Conservation (phyloP, 331 rosid species). For the Telfairia occidentalis region DNA sequence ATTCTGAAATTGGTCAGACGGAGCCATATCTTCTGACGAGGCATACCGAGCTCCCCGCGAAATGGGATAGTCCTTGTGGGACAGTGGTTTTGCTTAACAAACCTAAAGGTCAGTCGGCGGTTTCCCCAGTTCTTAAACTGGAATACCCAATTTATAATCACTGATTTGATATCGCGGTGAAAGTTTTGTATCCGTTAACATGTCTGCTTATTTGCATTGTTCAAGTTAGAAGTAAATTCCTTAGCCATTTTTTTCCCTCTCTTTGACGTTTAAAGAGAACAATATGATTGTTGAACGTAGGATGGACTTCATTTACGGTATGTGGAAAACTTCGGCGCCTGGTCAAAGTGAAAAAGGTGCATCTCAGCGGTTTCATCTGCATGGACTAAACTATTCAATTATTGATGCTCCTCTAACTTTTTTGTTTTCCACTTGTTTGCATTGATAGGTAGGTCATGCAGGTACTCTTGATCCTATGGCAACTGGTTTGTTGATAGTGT, state of each 20-base stretch:
- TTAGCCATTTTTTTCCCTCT: background rate
- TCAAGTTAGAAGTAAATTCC: background rate
- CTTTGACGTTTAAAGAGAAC: conserved; percentile 9
- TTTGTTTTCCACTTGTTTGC: conserved; percentile 7
- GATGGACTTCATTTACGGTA: conserved; percentile 97
- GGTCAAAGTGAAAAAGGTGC: conserved; percentile 88
- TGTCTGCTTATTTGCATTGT: background rate
- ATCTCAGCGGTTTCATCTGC: background rate
- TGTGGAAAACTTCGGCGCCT: conserved; percentile 97
- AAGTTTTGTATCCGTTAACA: background rate
- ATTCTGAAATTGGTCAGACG: conserved; percentile 24
- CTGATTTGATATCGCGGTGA: background rate
- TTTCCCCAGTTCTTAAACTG: background rate
- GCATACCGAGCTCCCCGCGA: conserved; percentile 61
- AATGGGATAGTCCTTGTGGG: conserved; percentile 72
- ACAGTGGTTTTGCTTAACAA: conserved; percentile 80
- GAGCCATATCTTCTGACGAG: conserved; percentile 64
- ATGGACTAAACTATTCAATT: background rate
- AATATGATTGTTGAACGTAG: conserved; percentile 28
- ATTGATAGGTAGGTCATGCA: conserved; percentile 88
- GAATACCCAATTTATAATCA: background rate
- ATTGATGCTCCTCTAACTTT: background rate
- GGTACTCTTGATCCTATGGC: conserved; percentile 99
- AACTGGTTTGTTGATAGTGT: conserved; percentile 86
- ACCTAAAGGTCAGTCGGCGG: conserved; percentile 59